A percentile compares a stretch with the other conserved stretches of the same genome.
These are phyloP conservation scores for Karstenula rhodostoma DNA, from an alignment of 2,329 filamentous ascomycete species.

Conservation along the genomic window DNA sequence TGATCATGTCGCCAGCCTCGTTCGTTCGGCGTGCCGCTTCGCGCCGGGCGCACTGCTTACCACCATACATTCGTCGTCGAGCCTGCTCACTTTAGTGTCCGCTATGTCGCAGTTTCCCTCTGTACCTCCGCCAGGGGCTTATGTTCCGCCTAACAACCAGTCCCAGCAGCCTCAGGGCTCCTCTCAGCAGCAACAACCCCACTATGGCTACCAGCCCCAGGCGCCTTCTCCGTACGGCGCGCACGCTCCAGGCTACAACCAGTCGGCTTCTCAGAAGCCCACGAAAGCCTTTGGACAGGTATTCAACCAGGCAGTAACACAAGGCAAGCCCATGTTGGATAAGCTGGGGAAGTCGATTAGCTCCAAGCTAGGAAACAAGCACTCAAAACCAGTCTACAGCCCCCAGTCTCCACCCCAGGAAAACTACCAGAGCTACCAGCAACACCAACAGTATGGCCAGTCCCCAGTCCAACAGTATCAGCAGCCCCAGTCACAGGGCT, in stretches of 20 bases:
- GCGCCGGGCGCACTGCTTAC: neutral
- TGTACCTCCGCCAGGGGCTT: conserved; percentile 38
- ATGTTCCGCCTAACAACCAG: conserved; percentile 34
- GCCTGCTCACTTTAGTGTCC: neutral
- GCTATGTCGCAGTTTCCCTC: conserved; percentile 46
- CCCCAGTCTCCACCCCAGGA: conserved; percentile 33
- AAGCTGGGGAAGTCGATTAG: conserved; percentile 48
- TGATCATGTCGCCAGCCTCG: conserved; percentile 14
- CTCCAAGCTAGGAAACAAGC: conserved; percentile 43
- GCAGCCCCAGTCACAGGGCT: conserved; percentile 15
- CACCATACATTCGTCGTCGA: neutral
- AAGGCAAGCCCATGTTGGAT: conserved; percentile 46
- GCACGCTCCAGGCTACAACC: conserved; percentile 24
- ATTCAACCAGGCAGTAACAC: conserved; percentile 47
- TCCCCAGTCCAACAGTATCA: conserved; percentile 25
- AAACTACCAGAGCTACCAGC: conserved; percentile 44
- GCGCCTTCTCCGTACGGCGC: conserved; percentile 27
- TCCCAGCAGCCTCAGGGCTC: conserved; percentile 25
- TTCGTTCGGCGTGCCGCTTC: conserved; percentile 6
- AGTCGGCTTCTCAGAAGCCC: conserved; percentile 28
- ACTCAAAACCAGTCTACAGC: conserved; percentile 28
- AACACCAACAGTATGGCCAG: conserved; percentile 34
- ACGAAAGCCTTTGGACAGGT: conserved; percentile 39
- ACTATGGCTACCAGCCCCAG: conserved; percentile 26
- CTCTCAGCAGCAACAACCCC: conserved; percentile 30